phyloP scores from a whole-genome alignment of 805 yeast genomes.

The Candida loeiensis region DNA sequence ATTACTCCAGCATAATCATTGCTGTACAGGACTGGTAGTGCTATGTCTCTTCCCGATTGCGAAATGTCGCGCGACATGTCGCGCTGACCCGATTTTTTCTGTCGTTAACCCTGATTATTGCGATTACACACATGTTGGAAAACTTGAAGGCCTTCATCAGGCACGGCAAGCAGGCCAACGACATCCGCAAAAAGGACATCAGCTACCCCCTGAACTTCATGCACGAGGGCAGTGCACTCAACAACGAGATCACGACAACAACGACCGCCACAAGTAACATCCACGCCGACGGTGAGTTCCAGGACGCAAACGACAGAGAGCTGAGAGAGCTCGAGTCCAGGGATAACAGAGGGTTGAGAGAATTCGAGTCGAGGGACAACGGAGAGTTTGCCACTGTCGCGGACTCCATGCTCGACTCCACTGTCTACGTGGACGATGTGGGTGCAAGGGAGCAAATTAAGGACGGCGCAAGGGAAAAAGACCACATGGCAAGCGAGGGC shows the following conservation, averaged over 20 bases:
- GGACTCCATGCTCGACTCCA: not conserved
- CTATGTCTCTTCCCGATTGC: too few relatives aligned
- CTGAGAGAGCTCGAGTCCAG: too few relatives aligned
- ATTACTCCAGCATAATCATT: too few relatives aligned
- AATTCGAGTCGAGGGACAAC: too few relatives aligned
- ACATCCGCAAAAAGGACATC: slow-evolving; percentile 16
- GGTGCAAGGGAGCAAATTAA: not conserved
- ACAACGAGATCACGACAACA: not conserved
- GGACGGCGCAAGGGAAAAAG: not conserved
- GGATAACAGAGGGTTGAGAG: too few relatives aligned
- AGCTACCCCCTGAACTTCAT: slow-evolving; percentile 7
- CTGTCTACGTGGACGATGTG: slow-evolving; percentile 1
- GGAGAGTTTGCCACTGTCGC: not conserved
- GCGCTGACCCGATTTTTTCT: not conserved
- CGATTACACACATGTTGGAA: slow-evolving; percentile 23
- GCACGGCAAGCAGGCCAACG: slow-evolving; percentile 59
- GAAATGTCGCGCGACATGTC: slow-evolving; percentile 10
- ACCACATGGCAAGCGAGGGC: not conserved
- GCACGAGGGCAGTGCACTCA: slow-evolving; percentile 1
- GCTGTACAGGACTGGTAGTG: too few relatives aligned
- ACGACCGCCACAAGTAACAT: not conserved
- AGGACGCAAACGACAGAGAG: not conserved
- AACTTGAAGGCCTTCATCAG: slow-evolving; percentile 59
- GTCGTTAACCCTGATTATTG: not conserved
- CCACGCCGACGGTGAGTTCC: not conserved